phyloP scores from a whole-genome alignment of 352 stramenopile species.

The Elongisporangium senticosum region DNA sequence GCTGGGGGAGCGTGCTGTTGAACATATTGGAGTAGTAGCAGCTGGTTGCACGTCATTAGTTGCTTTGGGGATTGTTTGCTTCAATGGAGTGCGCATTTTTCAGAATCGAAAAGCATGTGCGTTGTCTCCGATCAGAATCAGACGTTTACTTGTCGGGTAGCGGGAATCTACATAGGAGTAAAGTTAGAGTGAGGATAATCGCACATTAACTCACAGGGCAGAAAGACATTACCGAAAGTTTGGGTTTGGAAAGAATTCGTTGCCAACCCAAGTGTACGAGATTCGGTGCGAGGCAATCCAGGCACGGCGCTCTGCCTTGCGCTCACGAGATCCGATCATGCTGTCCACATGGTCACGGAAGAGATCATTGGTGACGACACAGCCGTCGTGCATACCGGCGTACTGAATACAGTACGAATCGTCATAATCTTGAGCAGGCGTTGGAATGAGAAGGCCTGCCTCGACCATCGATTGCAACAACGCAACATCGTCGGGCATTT shows the following conservation, averaged over 20 bases:
- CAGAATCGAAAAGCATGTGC: neutral
- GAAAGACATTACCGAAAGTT: slow-evolving; percentile 45
- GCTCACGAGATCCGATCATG: slow-evolving; percentile 45
- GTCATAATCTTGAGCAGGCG: slow-evolving; percentile 84
- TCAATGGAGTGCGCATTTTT: neutral
- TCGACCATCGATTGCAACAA: slow-evolving; percentile 67
- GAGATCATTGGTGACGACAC: slow-evolving; percentile 85
- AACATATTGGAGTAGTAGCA: neutral
- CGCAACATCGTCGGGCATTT: slow-evolving; percentile 66
- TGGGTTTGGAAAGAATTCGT: slow-evolving; percentile 87
- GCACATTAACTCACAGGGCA: no score
- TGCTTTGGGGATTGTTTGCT: neutral
- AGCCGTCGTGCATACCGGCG: slow-evolving; percentile 61
- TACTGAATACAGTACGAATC: slow-evolving; percentile 91
- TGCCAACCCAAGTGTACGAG: slow-evolving; percentile 82
- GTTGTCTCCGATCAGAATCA: neutral
- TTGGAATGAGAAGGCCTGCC: slow-evolving; percentile 69
- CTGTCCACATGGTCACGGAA: slow-evolving; percentile 82
- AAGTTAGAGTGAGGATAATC: no score
- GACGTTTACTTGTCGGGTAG: neutral
- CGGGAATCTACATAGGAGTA: neutral
- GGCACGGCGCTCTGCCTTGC: slow-evolving; percentile 52
- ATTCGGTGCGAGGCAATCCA: slow-evolving; percentile 75
- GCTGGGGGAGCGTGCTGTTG: neutral
- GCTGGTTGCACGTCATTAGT: neutral